Base-by-base conservation (phyloP, 2,329 filamentous ascomycete genomes). In the Epichloe gansuensis region DNA sequence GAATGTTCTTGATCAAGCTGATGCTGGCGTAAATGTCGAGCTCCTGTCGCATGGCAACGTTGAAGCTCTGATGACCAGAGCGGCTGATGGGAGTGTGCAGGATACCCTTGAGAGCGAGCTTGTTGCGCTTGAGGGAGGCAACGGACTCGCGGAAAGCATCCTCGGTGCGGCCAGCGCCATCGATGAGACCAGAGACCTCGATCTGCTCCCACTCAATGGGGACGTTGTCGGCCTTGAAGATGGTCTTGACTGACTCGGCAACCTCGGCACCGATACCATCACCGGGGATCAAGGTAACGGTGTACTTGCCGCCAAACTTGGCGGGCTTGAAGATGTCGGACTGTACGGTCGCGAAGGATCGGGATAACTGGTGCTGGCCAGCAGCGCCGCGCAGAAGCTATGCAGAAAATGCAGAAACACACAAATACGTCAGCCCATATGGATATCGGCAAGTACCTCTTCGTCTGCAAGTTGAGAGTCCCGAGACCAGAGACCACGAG, bases 141-240 rank as follows among this genome's bases (percentile, higher is more conserved):
- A 98, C 90, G 51, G 89, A 90, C 75, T 97, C 88, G 68, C 87
- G 84, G 81, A 98, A 97, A 60, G 95, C 85, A 62, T 89, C 89
- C 75, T 97, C 93, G 54, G 89, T 89, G 71, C 89, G 85, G 73
- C 89, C 89, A 52, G 71, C 65, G 70, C 82, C 80, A 55, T 84
- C 81, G 68, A 91, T 87, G 59, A 97, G 80, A 71, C 93, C 93
- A 31, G 88, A 89, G 46, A 95, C 91, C 68, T 96, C 90, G 64
- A 98, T 81, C 77, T 97, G 90, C 74, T 98, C 93, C 91, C 93
- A 97, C 74, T 96, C 89, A 64, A 98, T 84, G 66, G 93, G 93
- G 51, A 96, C 91, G 69, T 95, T 97, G 78, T 97, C 91, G 69
- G 91, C 90, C 82, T 96, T 97, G 85, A 97, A 97, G 72, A 98